phyloP scores from a whole-genome alignment of 495 filamentous ascomycete genomes.

The Gamarada debralockiae region DNA sequence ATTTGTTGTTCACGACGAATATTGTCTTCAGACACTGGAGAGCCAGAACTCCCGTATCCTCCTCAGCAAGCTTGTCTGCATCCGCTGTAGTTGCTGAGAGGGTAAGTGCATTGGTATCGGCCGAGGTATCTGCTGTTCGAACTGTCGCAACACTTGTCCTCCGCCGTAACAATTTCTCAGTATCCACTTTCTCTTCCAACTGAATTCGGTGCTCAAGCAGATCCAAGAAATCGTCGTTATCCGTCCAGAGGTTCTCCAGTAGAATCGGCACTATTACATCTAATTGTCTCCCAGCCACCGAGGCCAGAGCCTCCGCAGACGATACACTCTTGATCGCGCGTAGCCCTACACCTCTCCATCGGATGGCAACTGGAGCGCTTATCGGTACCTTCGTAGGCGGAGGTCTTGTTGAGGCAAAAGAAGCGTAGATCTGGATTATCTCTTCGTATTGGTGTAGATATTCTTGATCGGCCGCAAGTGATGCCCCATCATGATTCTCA shows the following conservation, averaged over 20 bases:
- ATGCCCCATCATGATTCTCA: constrained; percentile 71
- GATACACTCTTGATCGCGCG: constrained; percentile 75
- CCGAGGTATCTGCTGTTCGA: constrained; percentile 59
- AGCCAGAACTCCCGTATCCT: constrained; percentile 79
- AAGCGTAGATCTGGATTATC: constrained; percentile 71
- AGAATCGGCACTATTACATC: constrained; percentile 75
- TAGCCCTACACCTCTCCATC: constrained; percentile 79
- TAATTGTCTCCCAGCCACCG: constrained; percentile 69
- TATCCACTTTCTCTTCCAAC: constrained; percentile 60
- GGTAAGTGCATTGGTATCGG: constrained; percentile 62
- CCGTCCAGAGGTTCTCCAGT: constrained; percentile 77
- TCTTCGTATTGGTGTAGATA: constrained; percentile 78
- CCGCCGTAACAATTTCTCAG: constrained; percentile 52
- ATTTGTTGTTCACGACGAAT: constrained; percentile 68
- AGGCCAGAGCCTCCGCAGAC: constrained; percentile 70
- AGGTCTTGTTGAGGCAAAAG: constrained; percentile 61
- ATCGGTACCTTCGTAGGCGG: constrained; percentile 42
- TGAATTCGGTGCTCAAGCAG: constrained; percentile 57
- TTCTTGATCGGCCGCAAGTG: constrained; percentile 74
- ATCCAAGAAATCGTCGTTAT: constrained; percentile 63
- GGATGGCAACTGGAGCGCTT: constrained; percentile 70
- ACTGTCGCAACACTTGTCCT: constrained; percentile 78
- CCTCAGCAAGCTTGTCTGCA: constrained; percentile 79
- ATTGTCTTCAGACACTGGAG: constrained; percentile 78
- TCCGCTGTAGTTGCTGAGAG: constrained; percentile 74